Evolutionary conservation across 2,329 filamentous ascomycete genomes (phyloP), one percentile per base, ranked within the genome.

Genomic region (Clonostachys rhizophaga): DNA sequence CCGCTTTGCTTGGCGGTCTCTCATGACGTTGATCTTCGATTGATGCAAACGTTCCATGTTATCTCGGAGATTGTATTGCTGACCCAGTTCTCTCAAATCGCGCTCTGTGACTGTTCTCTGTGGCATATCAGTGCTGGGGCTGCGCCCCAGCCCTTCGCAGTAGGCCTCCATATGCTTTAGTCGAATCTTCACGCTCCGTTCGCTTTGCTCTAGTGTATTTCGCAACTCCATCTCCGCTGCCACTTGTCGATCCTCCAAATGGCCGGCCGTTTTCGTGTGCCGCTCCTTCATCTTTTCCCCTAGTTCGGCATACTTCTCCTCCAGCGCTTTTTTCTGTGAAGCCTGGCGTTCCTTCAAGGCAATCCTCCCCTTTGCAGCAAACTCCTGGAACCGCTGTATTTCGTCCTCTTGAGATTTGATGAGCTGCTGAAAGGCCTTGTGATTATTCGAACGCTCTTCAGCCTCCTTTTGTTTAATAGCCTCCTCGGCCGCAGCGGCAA

Each of bases 161-260:
- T 85, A 85, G 6, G 79, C 81, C 54, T 85, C 81, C 81, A 85
- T 85, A 53, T 85, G 76, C 56, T 75, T 76, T n/a, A 85, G 65
- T 13, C 80, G 73, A 36, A 81, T 76, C 34, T 68, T 69, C 36
- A 84, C 71, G 52, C 76, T 80, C 49, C 71, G 69, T 57, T 82
- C 79, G 46, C 75, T 75, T 53, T 81, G 76, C 45, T 83, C 76
- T 14, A 84, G 61, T 0, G 69, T 70, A 5, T 67, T 59, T 11
- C 77, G 70, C 18, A 84, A 63, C 52, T 84, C 81, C 66, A 83
- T 76, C 62, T 85, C 82, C 9, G 78, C 80, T 13, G 70, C 68
- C n/a, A 85, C 74, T 56, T 85, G 81, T 8, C 77, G 69, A 53
- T 84, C 79, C 52, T 85, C 81, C 16, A 84, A 69, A 49, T 81